Percentiles rank a stretch among this genome's conserved stretches.
These are phyloP conservation scores for Pinus tabuliformis DNA, from an alignment of 75 land plant species.

Conservation along the genomic window DNA sequence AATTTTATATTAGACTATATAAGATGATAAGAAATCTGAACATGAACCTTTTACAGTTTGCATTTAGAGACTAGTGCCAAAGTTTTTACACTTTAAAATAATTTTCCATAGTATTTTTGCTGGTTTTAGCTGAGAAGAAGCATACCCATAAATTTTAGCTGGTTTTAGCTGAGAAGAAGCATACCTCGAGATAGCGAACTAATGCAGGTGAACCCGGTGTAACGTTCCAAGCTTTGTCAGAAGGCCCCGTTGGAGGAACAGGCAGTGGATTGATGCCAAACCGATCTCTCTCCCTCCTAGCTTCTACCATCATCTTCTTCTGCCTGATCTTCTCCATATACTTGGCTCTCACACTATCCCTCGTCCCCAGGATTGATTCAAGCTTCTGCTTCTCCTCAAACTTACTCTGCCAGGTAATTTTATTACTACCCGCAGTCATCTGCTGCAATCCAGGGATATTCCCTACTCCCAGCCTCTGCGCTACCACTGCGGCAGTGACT, in stretches of 20 bases:
- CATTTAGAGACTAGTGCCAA: too few relatives aligned
- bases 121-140: not conserved
- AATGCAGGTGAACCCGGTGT: conserved; percentile 6
- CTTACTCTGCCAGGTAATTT: conserved; percentile 7
- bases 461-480: not conserved
- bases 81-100: too few relatives aligned
- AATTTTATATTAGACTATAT: too few relatives aligned
- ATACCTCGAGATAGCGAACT: conserved; percentile 10
- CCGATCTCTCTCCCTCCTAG: conserved; percentile 34
- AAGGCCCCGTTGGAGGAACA: conserved; percentile 6
- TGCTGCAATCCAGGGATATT: conserved; percentile 19
- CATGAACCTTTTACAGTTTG: too few relatives aligned
- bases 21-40: too few relatives aligned
- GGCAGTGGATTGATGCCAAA: conserved; percentile 17
- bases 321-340: conserved; percentile 29
- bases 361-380: conserved; percentile 34
- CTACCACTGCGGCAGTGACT: not conserved
- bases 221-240: conserved; percentile 9
- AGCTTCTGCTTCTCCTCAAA: conserved; percentile 33
- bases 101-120: too few relatives aligned
- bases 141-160: not conserved
- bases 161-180: not conserved
- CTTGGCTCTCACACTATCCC: conserved; percentile 42
- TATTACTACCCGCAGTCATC: not conserved
- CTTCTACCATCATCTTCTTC: conserved; percentile 38